Percentiles rank a stretch among this genome's conserved stretches.
These are phyloP conservation scores for Wolfiporia cocos DNA, from an alignment of 1,284 basidiomycete genomes.

Conservation along the genomic window DNA sequence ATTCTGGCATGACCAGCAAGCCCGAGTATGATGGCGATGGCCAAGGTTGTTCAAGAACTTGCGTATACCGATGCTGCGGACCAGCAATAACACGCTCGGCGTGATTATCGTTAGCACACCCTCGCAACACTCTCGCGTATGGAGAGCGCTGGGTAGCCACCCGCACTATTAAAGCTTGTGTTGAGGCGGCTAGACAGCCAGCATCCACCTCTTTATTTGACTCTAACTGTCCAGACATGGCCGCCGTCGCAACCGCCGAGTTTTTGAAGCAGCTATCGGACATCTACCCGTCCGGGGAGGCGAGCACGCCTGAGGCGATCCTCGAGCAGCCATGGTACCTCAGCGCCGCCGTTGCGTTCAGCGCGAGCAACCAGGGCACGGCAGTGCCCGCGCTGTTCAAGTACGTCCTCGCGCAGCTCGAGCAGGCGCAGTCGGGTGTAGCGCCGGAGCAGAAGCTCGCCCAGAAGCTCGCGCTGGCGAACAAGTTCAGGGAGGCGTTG, in stretches of 20 bases:
- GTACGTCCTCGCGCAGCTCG: constrained; percentile 37
- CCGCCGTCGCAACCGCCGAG: neutral
- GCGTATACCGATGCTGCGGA: too few relatives aligned
- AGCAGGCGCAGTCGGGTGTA: constrained; percentile 16
- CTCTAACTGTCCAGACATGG: too few relatives aligned
- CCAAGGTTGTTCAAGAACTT: too few relatives aligned
- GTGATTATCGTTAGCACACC: too few relatives aligned
- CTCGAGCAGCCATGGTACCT: constrained; percentile 49
- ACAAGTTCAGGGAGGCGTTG: constrained; percentile 46
- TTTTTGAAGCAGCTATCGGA: constrained; percentile 15
- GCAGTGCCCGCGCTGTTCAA: constrained; percentile 46
- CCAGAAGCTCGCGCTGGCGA: constrained; percentile 34
- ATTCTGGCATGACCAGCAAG: too few relatives aligned
- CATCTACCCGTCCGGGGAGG: constrained; percentile 17
- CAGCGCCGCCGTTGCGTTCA: constrained; percentile 45
- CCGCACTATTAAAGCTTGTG: too few relatives aligned
- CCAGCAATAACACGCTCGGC: too few relatives aligned
- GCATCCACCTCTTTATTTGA: too few relatives aligned
- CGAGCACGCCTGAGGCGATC: constrained; percentile 11
- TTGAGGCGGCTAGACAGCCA: too few relatives aligned
- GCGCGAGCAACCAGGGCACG: constrained; percentile 47
- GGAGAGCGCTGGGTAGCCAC: too few relatives aligned
- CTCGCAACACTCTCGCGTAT: too few relatives aligned
- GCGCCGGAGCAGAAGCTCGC: constrained; percentile 20
- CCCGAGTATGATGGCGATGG: too few relatives aligned